Evolutionary conservation across 495 filamentous ascomycete genomes (phyloP), one percentile per base, ranked within the genome.

Genomic region (Penicillium chermesinum): DNA sequence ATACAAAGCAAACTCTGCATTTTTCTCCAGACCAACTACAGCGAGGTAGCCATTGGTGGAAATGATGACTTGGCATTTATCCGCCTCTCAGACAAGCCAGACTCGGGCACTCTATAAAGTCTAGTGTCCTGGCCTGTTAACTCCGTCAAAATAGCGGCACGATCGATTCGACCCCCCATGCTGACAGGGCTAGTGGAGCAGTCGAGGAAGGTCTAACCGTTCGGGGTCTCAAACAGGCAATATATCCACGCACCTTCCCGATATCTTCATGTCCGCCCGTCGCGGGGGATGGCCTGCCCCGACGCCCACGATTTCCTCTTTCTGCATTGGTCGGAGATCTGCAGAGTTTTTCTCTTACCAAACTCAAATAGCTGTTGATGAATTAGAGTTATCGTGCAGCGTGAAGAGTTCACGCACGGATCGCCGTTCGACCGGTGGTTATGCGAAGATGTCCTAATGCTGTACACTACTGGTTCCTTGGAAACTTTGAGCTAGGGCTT

Each of bases 41-140:
- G 25, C 25, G 5, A 4, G 10, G 25, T 10, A 4, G 10, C 25
- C 10, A 30, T 30, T 30, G 25, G 25, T 30, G 25, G 25, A 30
- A 30, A 5, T 5, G 10, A 4, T 5, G 25, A 4, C 25, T 10
- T 5, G 5, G 25, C 10, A 30, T 5, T 30, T 30, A 10, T 30
- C 25, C 25, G 25, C 25, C 25, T 30, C 25, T 30, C 25, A 30
- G n/a, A n/a, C n/a, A 30, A 30, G 25, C 4, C 25, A 30, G 25
- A 5, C 25, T 55, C 53, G 53, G 53, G 48, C 48, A 48, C 53
- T 40, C 35, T 9, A 55, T 48, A 27, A 1, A 44, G 53, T 18
- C 27, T 47, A 44, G 52, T 19, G 34, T 33, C 32, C 34, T 38
- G 20, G 10, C 19, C 40, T 33, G 36, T 39, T 32, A 22, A 25